Percentiles rank a stretch among this genome's conserved stretches.
Evolutionary conservation across 2,329 filamentous ascomycete genomes (phyloP).

Genomic region (Aspergillus neotritici): DNA sequence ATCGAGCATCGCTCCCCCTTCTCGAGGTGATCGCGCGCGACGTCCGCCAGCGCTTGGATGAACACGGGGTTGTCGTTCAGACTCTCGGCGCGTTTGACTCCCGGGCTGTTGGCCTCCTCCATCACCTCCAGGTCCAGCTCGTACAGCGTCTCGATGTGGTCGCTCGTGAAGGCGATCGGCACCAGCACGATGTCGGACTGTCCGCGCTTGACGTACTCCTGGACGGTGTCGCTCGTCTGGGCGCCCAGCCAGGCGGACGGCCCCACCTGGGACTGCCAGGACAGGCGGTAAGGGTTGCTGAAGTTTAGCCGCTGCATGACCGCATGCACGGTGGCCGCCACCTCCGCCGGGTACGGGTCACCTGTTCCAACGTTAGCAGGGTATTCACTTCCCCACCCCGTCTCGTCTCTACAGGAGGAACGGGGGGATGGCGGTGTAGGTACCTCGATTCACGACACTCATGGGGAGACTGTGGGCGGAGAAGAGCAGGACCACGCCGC

Average conservation of each 20-base stretch:
- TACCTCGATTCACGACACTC: conserved; percentile 90
- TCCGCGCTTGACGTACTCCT: conserved; percentile 82
- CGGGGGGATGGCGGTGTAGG: conserved; percentile 12
- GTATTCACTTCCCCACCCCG: no score
- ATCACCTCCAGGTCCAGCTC: conserved; percentile 95
- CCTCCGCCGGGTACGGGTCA: conserved; percentile 91
- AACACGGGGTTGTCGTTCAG: conserved; percentile 88
- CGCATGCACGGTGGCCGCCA: conserved; percentile 89
- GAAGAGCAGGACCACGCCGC: conserved; percentile 80
- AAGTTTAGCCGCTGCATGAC: conserved; percentile 91
- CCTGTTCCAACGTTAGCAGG: conserved; percentile 43
- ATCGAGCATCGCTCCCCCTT: conserved; percentile 65
- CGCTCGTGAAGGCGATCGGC: conserved; percentile 96
- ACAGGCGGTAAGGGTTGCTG: conserved; percentile 84
- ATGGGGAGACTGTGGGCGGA: conserved; percentile 95
- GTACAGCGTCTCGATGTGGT: conserved; percentile 95
- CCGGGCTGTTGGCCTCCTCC: conserved; percentile 67
- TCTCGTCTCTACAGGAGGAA: no score
- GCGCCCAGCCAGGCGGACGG: conserved; percentile 93
- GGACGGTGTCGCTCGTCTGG: conserved; percentile 82
- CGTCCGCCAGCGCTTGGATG: conserved; percentile 80
- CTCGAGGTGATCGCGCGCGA: conserved; percentile 74
- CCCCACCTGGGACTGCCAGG: conserved; percentile 97
- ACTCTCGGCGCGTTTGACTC: conserved; percentile 86
- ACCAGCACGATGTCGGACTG: conserved; percentile 88